phyloP scores from a whole-genome alignment of 306 rosid species.

The peach (Prunus persica) region Prunus_persica_NCBIv2 NC_034009.1:4498001-4498500 shows the following conservation, averaged over 20 bases:
- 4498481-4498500: background rate
- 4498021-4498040: background rate
- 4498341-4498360: too few species aligned
- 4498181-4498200: conserved; percentile 64
- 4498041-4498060: conserved; percentile 9
- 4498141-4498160: conserved; percentile 77
- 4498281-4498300: conserved; percentile 14
- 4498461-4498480: background rate
- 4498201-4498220: conserved; percentile 80
- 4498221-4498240: conserved; percentile 88
- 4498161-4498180: conserved; percentile 86
- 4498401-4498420: background rate
- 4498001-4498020: conserved; percentile 17
- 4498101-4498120: conserved; percentile 93
- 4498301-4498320: conserved; percentile 19
- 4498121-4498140: conserved; percentile 59
- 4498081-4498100: conserved; percentile 92
- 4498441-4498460: background rate
- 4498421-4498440: background rate
- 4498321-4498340: too few species aligned
- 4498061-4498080: conserved; percentile 89
- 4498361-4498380: too few species aligned
- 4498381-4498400: too few species aligned
- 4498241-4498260: conserved; percentile 88
- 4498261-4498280: conserved; percentile 23